Evolutionary conservation across 345 rosid species (phyloP).

Genomic region (Pistacia vera): DNA sequence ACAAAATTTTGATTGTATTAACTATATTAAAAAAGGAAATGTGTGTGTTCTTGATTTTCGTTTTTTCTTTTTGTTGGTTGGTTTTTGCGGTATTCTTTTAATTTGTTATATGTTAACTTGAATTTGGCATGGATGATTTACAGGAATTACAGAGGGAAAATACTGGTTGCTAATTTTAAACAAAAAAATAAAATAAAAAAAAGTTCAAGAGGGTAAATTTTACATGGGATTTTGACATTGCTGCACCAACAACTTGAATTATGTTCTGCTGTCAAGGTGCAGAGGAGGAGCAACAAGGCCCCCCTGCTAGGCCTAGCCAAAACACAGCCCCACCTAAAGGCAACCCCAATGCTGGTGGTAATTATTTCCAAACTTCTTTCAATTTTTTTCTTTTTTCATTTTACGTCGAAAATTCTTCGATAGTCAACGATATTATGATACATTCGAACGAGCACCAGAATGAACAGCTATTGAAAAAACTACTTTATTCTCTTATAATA

Average conservation of each 20-base stretch:
- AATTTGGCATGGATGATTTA: not conserved
- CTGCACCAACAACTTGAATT: slow-evolving; percentile 25
- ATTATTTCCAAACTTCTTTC: not conserved
- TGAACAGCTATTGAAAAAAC: too few species aligned
- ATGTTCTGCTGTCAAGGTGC: slow-evolving; percentile 94
- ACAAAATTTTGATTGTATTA: too few species aligned
- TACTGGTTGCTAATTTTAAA: not conserved
- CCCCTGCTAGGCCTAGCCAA: slow-evolving; percentile 70
- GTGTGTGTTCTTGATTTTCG: too few species aligned
- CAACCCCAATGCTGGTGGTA: slow-evolving; percentile 50
- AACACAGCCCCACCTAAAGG: slow-evolving; percentile 76
- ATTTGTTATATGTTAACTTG: too few species aligned
- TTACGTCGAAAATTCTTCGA: not conserved
- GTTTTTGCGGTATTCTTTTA: not conserved
- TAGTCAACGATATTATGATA: not conserved
- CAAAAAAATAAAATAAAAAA: too few species aligned
- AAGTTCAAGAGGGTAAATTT: not conserved
- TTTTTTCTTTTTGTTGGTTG: not conserved
- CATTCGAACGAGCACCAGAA: too few species aligned
- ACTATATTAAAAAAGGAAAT: too few species aligned
- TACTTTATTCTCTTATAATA: too few species aligned
- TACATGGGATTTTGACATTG: slow-evolving; percentile 21
- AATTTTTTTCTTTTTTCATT: not conserved
- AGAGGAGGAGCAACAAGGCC: slow-evolving; percentile 79
- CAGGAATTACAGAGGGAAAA: slow-evolving; percentile 20